These are phyloP conservation scores for Coemansia sp. DNA, from an alignment of 192 early-diverging fungal species.

Conservation along the genomic window DNA sequence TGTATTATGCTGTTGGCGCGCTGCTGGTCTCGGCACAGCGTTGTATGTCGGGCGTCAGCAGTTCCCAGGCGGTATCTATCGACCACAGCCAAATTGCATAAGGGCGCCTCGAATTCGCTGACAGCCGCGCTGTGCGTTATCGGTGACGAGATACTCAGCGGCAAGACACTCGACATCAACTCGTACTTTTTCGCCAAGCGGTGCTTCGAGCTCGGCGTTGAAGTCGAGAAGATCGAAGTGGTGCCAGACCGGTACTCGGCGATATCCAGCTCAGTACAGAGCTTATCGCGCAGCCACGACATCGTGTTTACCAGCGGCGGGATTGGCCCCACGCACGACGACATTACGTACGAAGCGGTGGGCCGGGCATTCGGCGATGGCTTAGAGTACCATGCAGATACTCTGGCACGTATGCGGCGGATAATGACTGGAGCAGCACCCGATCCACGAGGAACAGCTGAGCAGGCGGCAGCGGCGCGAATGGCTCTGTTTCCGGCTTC, in stretches of 20 bases:
- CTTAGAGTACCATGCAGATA: slow-evolving; percentile 60
- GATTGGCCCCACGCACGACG: slow-evolving; percentile 72
- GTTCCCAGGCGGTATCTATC: not conserved
- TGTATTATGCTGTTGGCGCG: not conserved
- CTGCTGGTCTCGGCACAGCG: not conserved
- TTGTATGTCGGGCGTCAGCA: not conserved
- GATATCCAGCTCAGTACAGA: slow-evolving; percentile 56
- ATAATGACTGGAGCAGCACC: slow-evolving; percentile 31
- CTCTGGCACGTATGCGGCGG: slow-evolving; percentile 59
- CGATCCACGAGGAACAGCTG: slow-evolving; percentile 32
- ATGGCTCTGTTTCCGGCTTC: slow-evolving; percentile 69
- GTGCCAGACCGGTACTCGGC: slow-evolving; percentile 34
- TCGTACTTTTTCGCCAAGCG: slow-evolving; percentile 60
- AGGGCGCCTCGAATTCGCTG: slow-evolving; percentile 3
- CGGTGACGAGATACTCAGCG: slow-evolving; percentile 76
- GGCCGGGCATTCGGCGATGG: slow-evolving; percentile 60
- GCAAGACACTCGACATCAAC: slow-evolving; percentile 72
- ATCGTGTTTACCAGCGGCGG: slow-evolving; percentile 78
- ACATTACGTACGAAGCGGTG: slow-evolving; percentile 69
- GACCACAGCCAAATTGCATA: not conserved
- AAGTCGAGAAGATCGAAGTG: slow-evolving; percentile 60
- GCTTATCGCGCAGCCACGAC: slow-evolving; percentile 54
- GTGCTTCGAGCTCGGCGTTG: slow-evolving; percentile 65
- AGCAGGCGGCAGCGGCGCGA: slow-evolving; percentile 53
- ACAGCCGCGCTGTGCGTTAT: slow-evolving; percentile 64